Evolutionary conservation across 352 stramenopile species (phyloP).

Genomic region (Pythium sp.): DNA sequence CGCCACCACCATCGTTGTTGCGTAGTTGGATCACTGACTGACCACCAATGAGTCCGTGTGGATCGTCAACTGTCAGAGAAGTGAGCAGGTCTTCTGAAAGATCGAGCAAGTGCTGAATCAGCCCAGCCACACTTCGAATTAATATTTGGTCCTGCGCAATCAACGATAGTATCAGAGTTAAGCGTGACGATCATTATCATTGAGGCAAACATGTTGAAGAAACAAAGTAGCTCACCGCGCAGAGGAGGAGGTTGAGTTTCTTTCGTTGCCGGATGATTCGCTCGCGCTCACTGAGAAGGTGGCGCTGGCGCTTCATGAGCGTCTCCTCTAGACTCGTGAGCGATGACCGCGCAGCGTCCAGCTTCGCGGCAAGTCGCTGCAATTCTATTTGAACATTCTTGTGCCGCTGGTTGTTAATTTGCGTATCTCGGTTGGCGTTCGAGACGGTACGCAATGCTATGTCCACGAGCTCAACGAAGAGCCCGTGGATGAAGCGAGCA

Average conservation of each 20-base stretch:
- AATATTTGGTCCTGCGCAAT: conserved; percentile 33
- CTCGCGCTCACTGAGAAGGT: conserved; percentile 38
- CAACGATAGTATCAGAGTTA: not conserved
- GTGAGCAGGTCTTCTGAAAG: conserved; percentile 29
- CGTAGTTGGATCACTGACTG: not conserved
- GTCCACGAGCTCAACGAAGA: conserved; percentile 38
- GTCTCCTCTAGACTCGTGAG: conserved; percentile 32
- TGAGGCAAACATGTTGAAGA: not conserved
- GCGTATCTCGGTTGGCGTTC: conserved; percentile 32
- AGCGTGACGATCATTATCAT: no score
- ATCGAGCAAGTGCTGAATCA: conserved; percentile 37
- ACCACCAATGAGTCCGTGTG: conserved; percentile 9
- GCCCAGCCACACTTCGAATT: conserved; percentile 24
- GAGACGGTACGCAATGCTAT: conserved; percentile 26
- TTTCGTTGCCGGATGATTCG: conserved; percentile 50
- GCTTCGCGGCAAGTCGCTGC: conserved; percentile 25
- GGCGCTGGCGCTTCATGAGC: conserved; percentile 32
- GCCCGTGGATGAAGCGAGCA: conserved; percentile 42
- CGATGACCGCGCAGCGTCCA: conserved; percentile 19
- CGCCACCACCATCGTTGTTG: not conserved
- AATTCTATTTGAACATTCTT: conserved; percentile 44
- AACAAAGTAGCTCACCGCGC: conserved; percentile 20
- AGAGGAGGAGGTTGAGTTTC: conserved; percentile 43
- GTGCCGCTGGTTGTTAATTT: conserved; percentile 36
- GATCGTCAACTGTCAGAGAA: conserved; percentile 9